Conservation (phyloP, 2,329 filamentous ascomycete genomes). For the Shiraia sp. region DNA sequence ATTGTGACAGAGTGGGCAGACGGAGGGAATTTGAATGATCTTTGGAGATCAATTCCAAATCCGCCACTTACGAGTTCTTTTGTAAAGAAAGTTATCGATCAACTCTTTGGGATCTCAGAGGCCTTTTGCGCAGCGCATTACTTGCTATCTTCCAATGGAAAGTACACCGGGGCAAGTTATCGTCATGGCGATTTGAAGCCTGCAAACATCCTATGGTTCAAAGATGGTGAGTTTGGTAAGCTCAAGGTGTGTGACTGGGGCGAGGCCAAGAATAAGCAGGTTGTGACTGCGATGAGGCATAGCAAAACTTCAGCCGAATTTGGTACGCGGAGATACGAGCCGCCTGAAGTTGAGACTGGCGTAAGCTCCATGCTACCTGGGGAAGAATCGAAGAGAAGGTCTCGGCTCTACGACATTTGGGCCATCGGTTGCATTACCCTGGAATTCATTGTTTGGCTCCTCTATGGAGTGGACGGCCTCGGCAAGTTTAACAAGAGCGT, state of each 20-base stretch:
- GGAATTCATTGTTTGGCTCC: conserved; percentile 25
- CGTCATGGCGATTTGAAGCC: conserved; percentile 45
- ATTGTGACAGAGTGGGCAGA: conserved; percentile 29
- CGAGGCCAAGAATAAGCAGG: conserved; percentile 9
- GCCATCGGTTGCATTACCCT: conserved; percentile 27
- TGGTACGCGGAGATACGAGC: conserved; percentile 19
- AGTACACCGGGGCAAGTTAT: conserved; percentile 5
- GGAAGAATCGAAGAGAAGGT: conserved; percentile 4
- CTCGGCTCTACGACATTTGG: conserved; percentile 29
- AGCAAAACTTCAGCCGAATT: conserved; percentile 10
- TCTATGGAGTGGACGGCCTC: conserved; percentile 14
- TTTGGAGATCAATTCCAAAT: conserved; percentile 13
- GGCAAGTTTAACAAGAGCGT: conserved; percentile 1
- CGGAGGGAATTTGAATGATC: conserved; percentile 18
- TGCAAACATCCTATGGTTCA: conserved; percentile 43
- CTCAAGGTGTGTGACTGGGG: conserved; percentile 24
- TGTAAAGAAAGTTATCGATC: conserved; percentile 4
- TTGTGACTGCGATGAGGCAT: conserved; percentile 4
- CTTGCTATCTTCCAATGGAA: background rate
- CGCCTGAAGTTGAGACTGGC: conserved; percentile 15
- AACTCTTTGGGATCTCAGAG: conserved; percentile 22
- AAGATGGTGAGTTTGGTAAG: conserved; percentile 3
- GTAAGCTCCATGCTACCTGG: background rate
- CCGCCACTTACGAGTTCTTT: conserved; percentile 6
- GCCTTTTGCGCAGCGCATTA: conserved; percentile 18